Base-by-base conservation (phyloP, 371 early-diverging fungal genomes). In the Circinella umbellata region DNA sequence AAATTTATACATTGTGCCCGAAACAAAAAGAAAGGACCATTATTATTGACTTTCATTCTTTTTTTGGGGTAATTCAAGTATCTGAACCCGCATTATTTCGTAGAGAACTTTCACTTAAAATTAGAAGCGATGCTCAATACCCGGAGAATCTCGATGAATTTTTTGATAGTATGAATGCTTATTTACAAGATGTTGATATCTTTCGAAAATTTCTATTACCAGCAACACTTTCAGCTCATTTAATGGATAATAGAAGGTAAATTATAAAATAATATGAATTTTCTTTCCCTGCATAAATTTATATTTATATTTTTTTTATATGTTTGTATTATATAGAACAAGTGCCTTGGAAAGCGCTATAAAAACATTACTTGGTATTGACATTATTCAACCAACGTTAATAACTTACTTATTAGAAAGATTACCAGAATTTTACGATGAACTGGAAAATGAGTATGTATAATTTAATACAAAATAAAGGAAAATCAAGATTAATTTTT, bases 361-460 rank as follows among this genome's bases (percentile, higher is more conserved):
- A 51, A 87, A 88, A 53, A 80, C 87, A 10, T 68, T 93, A 37
- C 71, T 93, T 13, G 81, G 86, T 8, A 82, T 92, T 13, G 92
- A 92, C 59, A 70, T 79, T 14, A 53, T 93, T 15, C 93, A 93
- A 61, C 71, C 89, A 0, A 78, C 82, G 3, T 69, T 92, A 7
- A 83, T 92, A 35, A 81, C 79, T 6, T 79, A 81, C n/a, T 72
- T 93, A 7, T 68, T 93, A 55, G 92, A 93, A 55, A 76, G 87
- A 73, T 76, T 92, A 11, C 86, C 91, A 17, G 90, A 87, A 48
- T 90, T 86, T 67, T 83, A 89, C 46, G 85, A 87, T 66, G 87
- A 88, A 37, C 79, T 88, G 62, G 89, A 87, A 67, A 79, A 78
- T 42, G 79, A 81, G 82, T 80, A 69, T 57, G 57, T 6, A 57